Conservation (phyloP, 495 filamentous ascomycete genomes). For the Aspergillus panamensis region DNA sequence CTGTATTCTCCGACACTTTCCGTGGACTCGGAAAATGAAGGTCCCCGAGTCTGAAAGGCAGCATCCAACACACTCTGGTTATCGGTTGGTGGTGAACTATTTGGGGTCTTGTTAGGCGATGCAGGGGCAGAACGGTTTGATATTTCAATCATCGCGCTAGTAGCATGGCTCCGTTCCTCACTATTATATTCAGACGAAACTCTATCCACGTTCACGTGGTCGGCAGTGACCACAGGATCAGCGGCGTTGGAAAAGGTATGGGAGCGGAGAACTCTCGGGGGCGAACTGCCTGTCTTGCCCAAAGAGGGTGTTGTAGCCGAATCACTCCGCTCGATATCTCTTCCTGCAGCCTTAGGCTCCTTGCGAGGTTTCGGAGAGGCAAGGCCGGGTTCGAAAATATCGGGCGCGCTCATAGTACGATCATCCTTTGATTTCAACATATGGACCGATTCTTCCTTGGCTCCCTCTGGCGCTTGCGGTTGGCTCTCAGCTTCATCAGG, state of each 20-base stretch:
- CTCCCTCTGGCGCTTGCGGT: slow-evolving; percentile 38
- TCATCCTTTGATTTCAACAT: slow-evolving; percentile 45
- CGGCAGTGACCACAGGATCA: slow-evolving; percentile 59
- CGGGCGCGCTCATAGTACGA: slow-evolving; percentile 59
- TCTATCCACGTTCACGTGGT: slow-evolving; percentile 59
- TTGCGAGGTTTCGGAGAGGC: slow-evolving; percentile 35
- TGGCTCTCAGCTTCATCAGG: slow-evolving; percentile 55
- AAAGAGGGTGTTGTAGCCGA: slow-evolving; percentile 38
- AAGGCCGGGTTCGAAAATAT: slow-evolving; percentile 32
- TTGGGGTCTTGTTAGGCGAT: slow-evolving; percentile 52
- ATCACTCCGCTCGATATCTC: slow-evolving; percentile 26
- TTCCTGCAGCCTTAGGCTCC: slow-evolving; percentile 25
- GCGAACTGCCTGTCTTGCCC: slow-evolving; percentile 37
- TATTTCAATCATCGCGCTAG: slow-evolving; percentile 63
- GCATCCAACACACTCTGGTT: slow-evolving; percentile 27
- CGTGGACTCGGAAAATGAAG: slow-evolving; percentile 35
- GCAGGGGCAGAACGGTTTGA: slow-evolving; percentile 56
- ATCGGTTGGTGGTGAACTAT: slow-evolving; percentile 48
- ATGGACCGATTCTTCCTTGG: slow-evolving; percentile 33
- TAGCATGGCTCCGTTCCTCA: slow-evolving; percentile 53
- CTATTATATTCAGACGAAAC: slow-evolving; percentile 37
- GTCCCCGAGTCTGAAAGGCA: slow-evolving; percentile 28
- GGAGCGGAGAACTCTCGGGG: slow-evolving; percentile 56
- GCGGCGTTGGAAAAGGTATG: slow-evolving; percentile 62
- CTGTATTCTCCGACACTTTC: slow-evolving; percentile 24